Percentiles rank a stretch among this genome's conserved stretches.
phyloP scores from a whole-genome alignment of 1,284 basidiomycete genomes.

The Trichosporon faecale region DNA sequence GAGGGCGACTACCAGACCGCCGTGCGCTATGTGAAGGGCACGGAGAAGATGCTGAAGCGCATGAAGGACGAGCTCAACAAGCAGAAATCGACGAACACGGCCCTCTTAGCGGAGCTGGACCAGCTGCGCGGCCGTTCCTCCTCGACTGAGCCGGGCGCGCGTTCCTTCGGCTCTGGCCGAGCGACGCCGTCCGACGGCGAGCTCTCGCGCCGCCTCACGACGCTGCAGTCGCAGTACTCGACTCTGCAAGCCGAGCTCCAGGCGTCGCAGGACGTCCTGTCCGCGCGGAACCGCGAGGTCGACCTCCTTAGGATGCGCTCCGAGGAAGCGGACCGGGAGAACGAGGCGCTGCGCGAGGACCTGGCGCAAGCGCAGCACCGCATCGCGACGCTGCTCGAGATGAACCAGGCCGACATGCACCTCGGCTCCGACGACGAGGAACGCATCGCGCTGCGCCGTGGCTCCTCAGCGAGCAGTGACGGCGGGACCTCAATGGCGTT shows the following conservation, averaged over 20 bases:
- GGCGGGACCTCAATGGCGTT: conserved; percentile 43
- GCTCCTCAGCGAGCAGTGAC: conserved; percentile 31
- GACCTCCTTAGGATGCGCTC: conserved; percentile 56
- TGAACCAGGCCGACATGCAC: conserved; percentile 33
- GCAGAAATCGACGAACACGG: conserved; percentile 74
- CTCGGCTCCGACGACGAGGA: conserved; percentile 35
- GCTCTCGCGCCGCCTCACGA: conserved; percentile 63
- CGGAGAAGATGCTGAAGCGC: conserved; percentile 96
- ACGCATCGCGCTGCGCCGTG: conserved; percentile 23
- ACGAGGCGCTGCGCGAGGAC: conserved; percentile 63
- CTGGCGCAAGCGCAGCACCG: conserved; percentile 67
- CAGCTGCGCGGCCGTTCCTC: conserved; percentile 60
- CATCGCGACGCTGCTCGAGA: conserved; percentile 46
- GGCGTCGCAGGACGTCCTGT: conserved; percentile 72
- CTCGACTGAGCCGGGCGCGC: conserved; percentile 56
- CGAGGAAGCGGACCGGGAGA: conserved; percentile 46
- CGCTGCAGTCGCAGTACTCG: conserved; percentile 70
- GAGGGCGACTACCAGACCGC: conserved; percentile 84
- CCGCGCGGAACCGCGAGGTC: conserved; percentile 68
- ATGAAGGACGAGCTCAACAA: conserved; percentile 93
- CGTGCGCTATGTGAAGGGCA: conserved; percentile 65
- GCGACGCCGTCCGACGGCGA: conserved; percentile 66
- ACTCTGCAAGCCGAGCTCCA: conserved; percentile 70
- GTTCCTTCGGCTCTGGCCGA: conserved; percentile 69
- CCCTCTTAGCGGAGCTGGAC: conserved; percentile 77